Evolutionary conservation across 768 basidiomycete species (phyloP), one percentile per base, ranked within the genome.

Genomic region (Jaapia argillacea): DNA sequence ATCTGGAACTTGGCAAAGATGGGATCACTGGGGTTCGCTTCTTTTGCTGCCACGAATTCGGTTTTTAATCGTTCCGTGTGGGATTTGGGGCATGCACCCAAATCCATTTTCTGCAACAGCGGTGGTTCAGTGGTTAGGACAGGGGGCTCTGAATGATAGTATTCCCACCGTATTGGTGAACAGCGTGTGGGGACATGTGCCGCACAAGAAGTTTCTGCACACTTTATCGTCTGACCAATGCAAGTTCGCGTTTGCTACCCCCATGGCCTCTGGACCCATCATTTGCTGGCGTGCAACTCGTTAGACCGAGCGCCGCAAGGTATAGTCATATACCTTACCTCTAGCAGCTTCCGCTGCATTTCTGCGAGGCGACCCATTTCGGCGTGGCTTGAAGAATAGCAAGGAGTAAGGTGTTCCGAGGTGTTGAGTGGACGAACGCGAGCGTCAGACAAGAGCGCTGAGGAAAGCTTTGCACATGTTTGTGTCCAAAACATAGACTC

Each of bases 201-300:
- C 96, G 55, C 94, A 97, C 24, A 98, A 68, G 69, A 91, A 98
- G 67, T 98, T 97, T 59, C 86, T 77, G 76, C 96, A 98, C 5
- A 98, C 94, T 73, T 97, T 97, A 54, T 94, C 92, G 64, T 93
- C 89, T 24, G 79, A 82, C 87, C 92, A 93, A 50, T 82, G 79
- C 47, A 96, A 71, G 66, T 97, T 93, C 51, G 85, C 82, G 53
- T 88, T 90, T 36, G 87, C 81, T 36, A 92, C 82, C 54, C 96
- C 96, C 90, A 99, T 94, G 16, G 96, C 92, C 67, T 99, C 94
- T 37, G 94, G 87, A n/a, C 91, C 94, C 93, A 97, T 97, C 91
- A 94, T 96, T 93, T 96, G 93, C 93, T 96, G 25, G 24, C 23
- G 33, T 13, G 40, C 20, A 22, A 26, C 36, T 6, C 22, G 16